Evolutionary conservation across 2,329 filamentous ascomycete genomes (phyloP), one percentile per base, ranked within the genome.

Genomic region (Phyllachora maydis): DNA sequence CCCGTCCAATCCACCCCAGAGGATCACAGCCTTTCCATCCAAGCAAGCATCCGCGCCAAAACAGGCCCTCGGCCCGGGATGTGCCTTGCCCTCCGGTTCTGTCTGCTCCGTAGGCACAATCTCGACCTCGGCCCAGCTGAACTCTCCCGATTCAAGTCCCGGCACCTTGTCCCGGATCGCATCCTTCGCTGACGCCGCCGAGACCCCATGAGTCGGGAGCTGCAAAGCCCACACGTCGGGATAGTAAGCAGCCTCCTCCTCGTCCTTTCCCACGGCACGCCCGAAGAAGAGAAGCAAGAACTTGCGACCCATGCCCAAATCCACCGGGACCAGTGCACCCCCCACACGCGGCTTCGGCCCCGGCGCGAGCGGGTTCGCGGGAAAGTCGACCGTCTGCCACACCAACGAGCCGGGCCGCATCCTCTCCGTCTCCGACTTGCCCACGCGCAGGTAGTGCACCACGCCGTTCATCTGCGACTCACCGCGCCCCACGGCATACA

Each of bases 201-300:
- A 55, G 16, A 49, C 43, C 3, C 44, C 44, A 15, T 53, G 49
- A 0, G 57, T 45, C 3, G 54, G 50, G 4, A 65, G 41, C 34
- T 65, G 59, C 27, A 63, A 47, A 2, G 55, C 47, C 58, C 58
- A 65, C 4, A 64, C 9, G 16, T 46, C 28, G 23, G 14, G 14
- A 15, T 26, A 15, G 11, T 21, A 18, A 4, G 6, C 19, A 2
- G 5, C 19, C 1, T n/a, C 23, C 5, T 23, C 29, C 2, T 28
- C 23, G 4, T 21, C 27, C 18, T 47, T 43, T n/a, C n/a, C n/a
- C n/a, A n/a, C n/a, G n/a, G n/a, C n/a, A n/a, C n/a, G n/a, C 5
- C 60, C 59, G 9, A 60, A 53, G 26, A 64, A 39, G 19, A 58
- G 54, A 3, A 63, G 38, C 1, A 65, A 45, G 32, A 61, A 65